Base-by-base conservation (phyloP, 768 basidiomycete species). In the Suillus alpinus region DNA sequence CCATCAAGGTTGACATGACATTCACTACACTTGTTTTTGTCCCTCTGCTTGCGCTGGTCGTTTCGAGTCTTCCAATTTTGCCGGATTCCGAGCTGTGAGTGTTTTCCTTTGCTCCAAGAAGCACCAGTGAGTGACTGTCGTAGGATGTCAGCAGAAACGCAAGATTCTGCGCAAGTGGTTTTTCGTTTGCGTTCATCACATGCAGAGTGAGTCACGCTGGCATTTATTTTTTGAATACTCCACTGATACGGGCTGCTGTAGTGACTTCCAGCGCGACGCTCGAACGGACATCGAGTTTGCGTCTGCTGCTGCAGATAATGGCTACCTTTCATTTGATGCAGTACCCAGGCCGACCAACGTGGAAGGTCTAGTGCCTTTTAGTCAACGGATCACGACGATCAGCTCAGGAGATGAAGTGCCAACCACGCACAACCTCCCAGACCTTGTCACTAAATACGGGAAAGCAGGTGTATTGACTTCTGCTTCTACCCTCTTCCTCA, bases 1-100 rank as follows among this genome's bases (percentile, higher is more conserved):
- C 23, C 20, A 26, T 46, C 46, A 26, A 47, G 46, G 2, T 50
- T 32, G 39, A 23, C 47, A 81, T 80, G 78, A 70, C 76, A 26
- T 68, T 77, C 26, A 69, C 71, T 59, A 65, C 80, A 40, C 68
- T 81, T 56, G 75, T 71, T 51, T 78, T 72, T 18, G 66, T 77
- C 58, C 73, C 75, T 53, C 70, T 81, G 36, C 69, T 79, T 60
- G 78, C 74, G 73, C 75, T 81, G 71, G 76, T 78, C 71, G 80
- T 80, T 64, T 71, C 75, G 58, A 68, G 78, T 68, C 78, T 70
- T 63, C 80, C 80, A 31, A 65, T 80, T 59, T 60, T 67, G 18
- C 66, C 71, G 13, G 61, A 65, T 53, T 61, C 71, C 37, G 63
- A 68, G 32, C 57, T 69, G 76, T 75, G 63, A 65, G 75, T 73